Evolutionary conservation across 2,329 filamentous ascomycete genomes (phyloP), one percentile per base, ranked within the genome.

Genomic region (Aureobasidium sp.): DNA sequence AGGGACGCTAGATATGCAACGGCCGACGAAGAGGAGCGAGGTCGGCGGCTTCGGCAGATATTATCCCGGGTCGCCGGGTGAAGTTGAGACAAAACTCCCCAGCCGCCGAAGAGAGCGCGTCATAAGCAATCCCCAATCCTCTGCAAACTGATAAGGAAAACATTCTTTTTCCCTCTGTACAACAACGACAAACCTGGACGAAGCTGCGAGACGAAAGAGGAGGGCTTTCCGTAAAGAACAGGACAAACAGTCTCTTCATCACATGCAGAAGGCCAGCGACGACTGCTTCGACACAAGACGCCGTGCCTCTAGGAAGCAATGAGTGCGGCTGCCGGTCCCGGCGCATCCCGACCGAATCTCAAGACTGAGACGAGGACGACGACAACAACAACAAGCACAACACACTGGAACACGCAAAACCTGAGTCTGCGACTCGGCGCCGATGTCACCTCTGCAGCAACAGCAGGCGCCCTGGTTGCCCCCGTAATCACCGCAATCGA

Each of bases 401-500:
- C 49, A 27, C 29, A 25, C 58, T 93, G 89, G 88, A 95, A 95
- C 73, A 92, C 89, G 27, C 83, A 84, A 66, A 87, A 89, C 67
- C 75, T 96, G 61, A 82, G 82, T 15, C 73, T 82, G 66, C 82
- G 91, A 58, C 71, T 95, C 14, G 84, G 80, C 47, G 83, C 85
- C 17, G 91, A 96, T 77, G 74, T 83, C 25, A 74, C 83, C 48
- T 87, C 87, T 69, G 91, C 90, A 1, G 81, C 83, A 1, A 82
- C 84, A 49, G 90, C 91, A 12, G 90, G 88, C 1, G 83, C 82
- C 7, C 77, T 94, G 64, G 88, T 96, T 52, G 90, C 91, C 61
- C 91, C 92, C 1, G 72, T 95, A 42, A 93, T 96, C 65, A 89
- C 88, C 41, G 87, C 94, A 67, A 94, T 97, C 75, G 91, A 96